Conservation (phyloP, 495 filamentous ascomycete species). For the Aspergillus bertholletiae region DNA sequence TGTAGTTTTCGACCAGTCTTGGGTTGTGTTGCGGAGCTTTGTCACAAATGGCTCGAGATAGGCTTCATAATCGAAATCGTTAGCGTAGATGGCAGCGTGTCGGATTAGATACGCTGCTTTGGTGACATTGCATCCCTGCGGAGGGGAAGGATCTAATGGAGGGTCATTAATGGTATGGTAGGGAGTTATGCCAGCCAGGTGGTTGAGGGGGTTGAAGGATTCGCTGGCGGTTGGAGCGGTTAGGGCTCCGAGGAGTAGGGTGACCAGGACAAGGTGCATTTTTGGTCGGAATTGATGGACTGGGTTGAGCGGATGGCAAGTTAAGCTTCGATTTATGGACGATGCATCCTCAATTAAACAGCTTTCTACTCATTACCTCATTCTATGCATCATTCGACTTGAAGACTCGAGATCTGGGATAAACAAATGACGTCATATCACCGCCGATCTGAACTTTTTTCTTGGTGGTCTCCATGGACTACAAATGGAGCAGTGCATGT, state of each 20-base stretch:
- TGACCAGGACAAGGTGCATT: background rate
- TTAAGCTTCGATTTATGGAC: background rate
- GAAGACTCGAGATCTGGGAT: background rate
- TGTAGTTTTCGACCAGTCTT: conserved; percentile 10
- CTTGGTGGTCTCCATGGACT: no score
- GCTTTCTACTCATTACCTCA: background rate
- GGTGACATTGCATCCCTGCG: conserved; percentile 19
- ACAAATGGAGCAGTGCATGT: no score
- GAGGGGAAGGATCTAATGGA: conserved; percentile 12
- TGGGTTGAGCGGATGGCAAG: background rate
- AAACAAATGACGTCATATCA: no score
- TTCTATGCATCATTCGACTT: background rate
- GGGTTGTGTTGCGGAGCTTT: conserved; percentile 16
- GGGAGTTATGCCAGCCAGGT: conserved; percentile 14
- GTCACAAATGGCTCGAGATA: conserved; percentile 21
- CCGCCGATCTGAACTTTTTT: no score
- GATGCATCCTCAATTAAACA: background rate
- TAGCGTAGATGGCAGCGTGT: conserved; percentile 27
- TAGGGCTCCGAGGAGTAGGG: background rate
- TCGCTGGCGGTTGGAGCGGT: conserved; percentile 10
- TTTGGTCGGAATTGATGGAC: background rate
- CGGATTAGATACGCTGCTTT: conserved; percentile 20
- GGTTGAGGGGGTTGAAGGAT: conserved; percentile 20
- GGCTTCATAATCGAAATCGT: conserved; percentile 24
- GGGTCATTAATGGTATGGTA: conserved; percentile 16